These are phyloP conservation scores for Brassica nigra DNA, from an alignment of 345 rosid genomes.

Conservation along the genomic window DNA sequence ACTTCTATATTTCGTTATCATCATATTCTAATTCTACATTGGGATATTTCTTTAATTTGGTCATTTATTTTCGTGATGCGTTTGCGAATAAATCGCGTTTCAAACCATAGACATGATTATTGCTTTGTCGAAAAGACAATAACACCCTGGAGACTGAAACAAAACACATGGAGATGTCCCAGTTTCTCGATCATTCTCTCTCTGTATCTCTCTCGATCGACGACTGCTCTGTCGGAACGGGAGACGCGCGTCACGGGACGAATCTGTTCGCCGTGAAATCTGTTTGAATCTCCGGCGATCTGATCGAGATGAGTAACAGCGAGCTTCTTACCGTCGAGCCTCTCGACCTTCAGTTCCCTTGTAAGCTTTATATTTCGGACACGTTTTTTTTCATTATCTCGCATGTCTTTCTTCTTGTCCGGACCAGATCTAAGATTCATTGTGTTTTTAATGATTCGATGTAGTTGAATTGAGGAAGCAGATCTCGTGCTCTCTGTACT, in stretches of 20 bases:
- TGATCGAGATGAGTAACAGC: constrained; percentile 55
- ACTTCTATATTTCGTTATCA: background rate
- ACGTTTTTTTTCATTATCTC: background rate
- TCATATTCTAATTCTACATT: background rate
- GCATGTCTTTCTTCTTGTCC: background rate
- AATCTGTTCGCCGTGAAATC: constrained; percentile 7
- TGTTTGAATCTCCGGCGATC: constrained; percentile 28
- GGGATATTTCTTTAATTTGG: background rate
- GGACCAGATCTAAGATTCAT: constrained; percentile 17
- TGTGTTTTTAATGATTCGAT: background rate
- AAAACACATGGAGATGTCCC: constrained; percentile 25
- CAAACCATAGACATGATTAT: background rate
- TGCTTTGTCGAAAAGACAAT: background rate
- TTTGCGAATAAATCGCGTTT: background rate
- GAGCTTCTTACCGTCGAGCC: constrained; percentile 78
- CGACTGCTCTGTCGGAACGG: constrained; percentile 7
- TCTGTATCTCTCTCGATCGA: constrained; percentile 20
- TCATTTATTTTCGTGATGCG: background rate
- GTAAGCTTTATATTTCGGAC: constrained; percentile 55
- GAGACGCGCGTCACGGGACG: constrained; percentile 32
- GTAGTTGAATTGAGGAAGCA: constrained; percentile 90
- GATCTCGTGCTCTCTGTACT: constrained; percentile 73
- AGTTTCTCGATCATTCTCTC: constrained; percentile 28
- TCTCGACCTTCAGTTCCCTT: constrained; percentile 75
- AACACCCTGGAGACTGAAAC: constrained; percentile 3